Percentiles rank a stretch among this genome's conserved stretches.
phyloP scores from a whole-genome alignment of 345 rosid genomes.

The Eucalyptus leucophloia region DNA sequence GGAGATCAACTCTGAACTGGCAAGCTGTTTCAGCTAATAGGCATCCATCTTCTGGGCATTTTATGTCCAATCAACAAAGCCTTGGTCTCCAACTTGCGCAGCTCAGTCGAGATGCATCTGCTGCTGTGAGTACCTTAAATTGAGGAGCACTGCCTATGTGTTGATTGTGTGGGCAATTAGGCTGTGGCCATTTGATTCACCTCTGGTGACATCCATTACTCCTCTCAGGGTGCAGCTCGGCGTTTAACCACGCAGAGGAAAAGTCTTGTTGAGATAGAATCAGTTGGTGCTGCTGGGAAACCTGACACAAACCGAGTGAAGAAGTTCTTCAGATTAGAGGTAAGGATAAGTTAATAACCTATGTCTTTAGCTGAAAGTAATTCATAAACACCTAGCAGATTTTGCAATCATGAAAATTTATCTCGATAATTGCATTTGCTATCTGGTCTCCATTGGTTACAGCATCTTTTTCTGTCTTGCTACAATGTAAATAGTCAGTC shows the following conservation, averaged over 20 bases:
- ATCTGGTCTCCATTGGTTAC: neutral
- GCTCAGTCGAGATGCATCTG: slow-evolving; percentile 98
- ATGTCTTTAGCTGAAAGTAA: neutral
- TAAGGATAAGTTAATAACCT: neutral
- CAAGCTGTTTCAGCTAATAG: slow-evolving; percentile 82
- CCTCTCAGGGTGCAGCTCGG: slow-evolving; percentile 43
- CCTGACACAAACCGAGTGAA: slow-evolving; percentile 11
- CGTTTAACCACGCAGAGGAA: slow-evolving; percentile 30
- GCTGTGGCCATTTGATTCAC: neutral
- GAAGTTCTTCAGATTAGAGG: slow-evolving; percentile 32
- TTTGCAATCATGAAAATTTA: neutral
- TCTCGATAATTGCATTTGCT: neutral
- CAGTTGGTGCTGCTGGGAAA: slow-evolving; percentile 25
- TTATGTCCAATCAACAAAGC: slow-evolving; percentile 95
- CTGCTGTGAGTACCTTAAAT: slow-evolving; percentile 58
- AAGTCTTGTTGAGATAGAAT: slow-evolving; percentile 34
- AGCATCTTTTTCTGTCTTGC: neutral
- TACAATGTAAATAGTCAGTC: neutral
- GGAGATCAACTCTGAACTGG: slow-evolving; percentile 81
- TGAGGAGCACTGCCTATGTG: neutral
- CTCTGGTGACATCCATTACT: neutral
- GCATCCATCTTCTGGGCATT: slow-evolving; percentile 66
- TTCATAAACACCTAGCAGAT: neutral
- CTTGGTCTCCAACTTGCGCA: slow-evolving; percentile 92
- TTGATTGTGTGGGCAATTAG: neutral